Evolutionary conservation across 2,329 filamentous ascomycete genomes (phyloP).

Genomic region (Ramularia endophylla): DNA sequence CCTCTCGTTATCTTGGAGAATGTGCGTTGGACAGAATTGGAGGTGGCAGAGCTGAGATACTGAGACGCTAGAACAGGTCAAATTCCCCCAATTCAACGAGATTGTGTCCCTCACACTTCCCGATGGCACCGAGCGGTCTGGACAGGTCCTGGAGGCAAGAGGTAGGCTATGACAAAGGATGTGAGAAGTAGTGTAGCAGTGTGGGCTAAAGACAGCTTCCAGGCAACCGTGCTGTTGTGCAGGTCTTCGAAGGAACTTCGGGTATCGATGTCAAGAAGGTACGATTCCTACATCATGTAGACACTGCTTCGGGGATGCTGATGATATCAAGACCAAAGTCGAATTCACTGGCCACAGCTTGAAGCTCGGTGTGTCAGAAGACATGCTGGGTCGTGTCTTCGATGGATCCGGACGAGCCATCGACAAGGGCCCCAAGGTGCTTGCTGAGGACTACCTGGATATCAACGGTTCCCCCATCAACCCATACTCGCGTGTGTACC

Average conservation of each 20-base stretch:
- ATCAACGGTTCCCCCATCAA: constrained; percentile 99
- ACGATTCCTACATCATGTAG: constrained; percentile 11
- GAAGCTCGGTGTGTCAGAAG: constrained; percentile 98
- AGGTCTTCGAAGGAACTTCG: constrained; percentile 96
- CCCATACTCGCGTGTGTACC: constrained; percentile 95
- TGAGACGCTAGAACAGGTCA: constrained; percentile 58
- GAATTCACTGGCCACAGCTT: constrained; percentile 95
- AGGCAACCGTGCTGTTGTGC: constrained; percentile 93
- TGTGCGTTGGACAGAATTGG: constrained; percentile 49
- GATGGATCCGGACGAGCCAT: constrained; percentile 97
- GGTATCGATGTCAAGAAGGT: constrained; percentile 98
- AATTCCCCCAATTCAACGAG: constrained; percentile 96
- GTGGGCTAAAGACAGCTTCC: constrained; percentile 12
- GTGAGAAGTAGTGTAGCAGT: background rate
- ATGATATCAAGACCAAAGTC: constrained; percentile 69
- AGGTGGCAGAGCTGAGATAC: constrained; percentile 8
- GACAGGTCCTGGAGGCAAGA: constrained; percentile 95
- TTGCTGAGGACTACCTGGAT: constrained; percentile 96
- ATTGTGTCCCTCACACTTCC: constrained; percentile 94
- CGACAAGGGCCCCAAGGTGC: constrained; percentile 96
- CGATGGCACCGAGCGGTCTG: constrained; percentile 88
- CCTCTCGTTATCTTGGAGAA: constrained; percentile 97
- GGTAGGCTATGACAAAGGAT: constrained; percentile 50
- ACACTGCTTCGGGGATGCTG: constrained; percentile 5
- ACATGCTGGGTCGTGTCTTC: constrained; percentile 99